Evolutionary conservation across 2,329 filamentous ascomycete species (phyloP).

Genomic region (Aplosporella prunicola): DNA sequence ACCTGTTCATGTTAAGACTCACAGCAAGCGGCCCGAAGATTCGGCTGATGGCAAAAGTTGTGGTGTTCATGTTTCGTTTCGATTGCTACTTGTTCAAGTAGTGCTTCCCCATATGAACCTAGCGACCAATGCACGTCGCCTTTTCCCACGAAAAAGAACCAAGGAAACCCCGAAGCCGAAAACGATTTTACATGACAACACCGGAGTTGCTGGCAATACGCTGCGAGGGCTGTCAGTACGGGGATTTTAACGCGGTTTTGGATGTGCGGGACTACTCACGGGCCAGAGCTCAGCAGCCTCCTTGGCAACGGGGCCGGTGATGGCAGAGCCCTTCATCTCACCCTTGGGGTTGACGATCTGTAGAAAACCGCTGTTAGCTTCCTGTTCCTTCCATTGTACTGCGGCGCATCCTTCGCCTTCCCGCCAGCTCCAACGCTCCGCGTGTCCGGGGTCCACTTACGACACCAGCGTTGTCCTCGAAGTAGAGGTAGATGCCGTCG

Average conservation of each 20-base stretch:
- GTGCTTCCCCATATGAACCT: constrained; percentile 10
- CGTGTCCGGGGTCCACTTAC: constrained; percentile 47
- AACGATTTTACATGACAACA: constrained; percentile 85
- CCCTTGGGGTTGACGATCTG: constrained; percentile 99
- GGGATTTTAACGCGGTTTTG: background rate
- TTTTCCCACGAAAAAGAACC: constrained; percentile 12
- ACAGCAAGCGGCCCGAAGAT: no score
- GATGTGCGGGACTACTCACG: constrained; percentile 47
- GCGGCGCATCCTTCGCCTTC: no score
- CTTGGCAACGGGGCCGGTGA: constrained; percentile 98
- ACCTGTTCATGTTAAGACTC: no score
- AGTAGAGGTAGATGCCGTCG: constrained; percentile 98
- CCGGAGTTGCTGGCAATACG: constrained; percentile 99
- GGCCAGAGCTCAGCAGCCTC: constrained; percentile 99
- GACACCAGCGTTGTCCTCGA: constrained; percentile 99
- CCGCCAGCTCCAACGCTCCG: background rate
- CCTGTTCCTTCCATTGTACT: constrained; percentile 1
- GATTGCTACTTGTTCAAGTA: constrained; percentile 10
- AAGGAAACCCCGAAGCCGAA: constrained; percentile 9
- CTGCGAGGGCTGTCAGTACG: constrained; percentile 38
- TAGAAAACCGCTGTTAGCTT: constrained; percentile 7
- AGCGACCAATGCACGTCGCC: constrained; percentile 11
- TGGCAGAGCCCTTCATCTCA: constrained; percentile 99
- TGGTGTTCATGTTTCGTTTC: constrained; percentile 11
- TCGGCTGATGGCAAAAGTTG: background rate